phyloP scores from a whole-genome alignment of 306 rosid genomes.

The Chamaecrista fasciculata region DNA sequence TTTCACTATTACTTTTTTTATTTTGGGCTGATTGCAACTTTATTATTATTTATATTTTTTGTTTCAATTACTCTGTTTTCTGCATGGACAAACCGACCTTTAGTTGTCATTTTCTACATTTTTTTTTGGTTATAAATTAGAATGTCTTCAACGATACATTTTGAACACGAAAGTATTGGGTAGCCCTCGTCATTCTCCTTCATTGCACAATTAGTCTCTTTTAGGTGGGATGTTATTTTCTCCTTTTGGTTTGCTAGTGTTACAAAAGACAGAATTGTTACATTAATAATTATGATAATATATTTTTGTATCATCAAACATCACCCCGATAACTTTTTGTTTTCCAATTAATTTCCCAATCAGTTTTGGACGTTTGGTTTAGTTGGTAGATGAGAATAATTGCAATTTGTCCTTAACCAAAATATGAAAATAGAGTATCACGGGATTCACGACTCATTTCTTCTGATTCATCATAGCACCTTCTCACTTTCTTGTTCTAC shows the following conservation, averaged over 20 bases:
- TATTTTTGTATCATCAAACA: too few relatives aligned
- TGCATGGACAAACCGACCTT: constrained; percentile 25
- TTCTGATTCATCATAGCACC: too few relatives aligned
- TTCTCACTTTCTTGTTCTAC: constrained; percentile 22
- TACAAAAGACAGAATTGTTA: background rate
- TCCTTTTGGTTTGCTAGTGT: constrained; percentile 23
- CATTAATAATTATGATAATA: too few relatives aligned
- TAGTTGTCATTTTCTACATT: constrained; percentile 27
- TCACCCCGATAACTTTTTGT: too few relatives aligned
- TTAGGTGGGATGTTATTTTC: constrained; percentile 32
- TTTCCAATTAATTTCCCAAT: background rate
- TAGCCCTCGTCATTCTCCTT: constrained; percentile 12
- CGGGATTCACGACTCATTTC: too few relatives aligned
- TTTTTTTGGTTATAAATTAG: background rate
- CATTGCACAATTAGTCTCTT: constrained; percentile 8
- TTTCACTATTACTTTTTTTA: background rate
- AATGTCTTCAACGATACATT: constrained; percentile 20
- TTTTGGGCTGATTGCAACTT: background rate
- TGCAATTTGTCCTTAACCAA: constrained; percentile 18
- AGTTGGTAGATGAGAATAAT: constrained; percentile 26
- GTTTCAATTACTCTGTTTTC: background rate
- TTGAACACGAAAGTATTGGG: constrained; percentile 9
- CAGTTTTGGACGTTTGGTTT: constrained; percentile 12
- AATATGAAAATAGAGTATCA: too few relatives aligned
- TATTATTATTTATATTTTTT: constrained; percentile 2